Base-by-base conservation (phyloP, 305 asterid species). In the Salvia sclarea region DNA sequence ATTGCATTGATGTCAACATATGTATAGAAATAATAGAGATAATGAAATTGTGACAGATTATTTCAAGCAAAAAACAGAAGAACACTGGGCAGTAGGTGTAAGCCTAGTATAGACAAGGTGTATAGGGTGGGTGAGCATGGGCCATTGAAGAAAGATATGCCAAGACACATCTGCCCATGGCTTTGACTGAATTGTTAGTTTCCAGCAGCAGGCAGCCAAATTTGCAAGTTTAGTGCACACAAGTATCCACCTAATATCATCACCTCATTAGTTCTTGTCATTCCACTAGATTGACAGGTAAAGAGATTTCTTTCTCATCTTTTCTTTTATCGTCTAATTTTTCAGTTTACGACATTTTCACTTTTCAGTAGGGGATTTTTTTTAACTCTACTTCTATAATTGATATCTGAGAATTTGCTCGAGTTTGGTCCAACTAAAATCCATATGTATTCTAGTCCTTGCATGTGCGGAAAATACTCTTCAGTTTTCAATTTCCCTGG, bases 141-240 rank as follows among this genome's bases (percentile, higher is more conserved):
- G 28, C 25, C 30, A 57, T 30, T 57, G 44, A 10, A 52, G 59
- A 53, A 53, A 53, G 37, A 53, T 35, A 58, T 58, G 16, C 47
- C 13, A 17, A 17, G 8, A 17, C 45, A 58, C 28, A 28, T 33
- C 28, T 16, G 28, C 43, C 13, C 22, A 14, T 35, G 64, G 64
- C 28, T 58, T 17, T 10, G 10, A 33, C 58, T 33, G 35, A 33
- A 25, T 33, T 33, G 33, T 57, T 31, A 8, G 17, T 3, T 58
- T 58, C 14, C 64, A 17, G 64, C 47, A 59, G 49, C 31, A 59
- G 49, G 18, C 49, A 20, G 49, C 33, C 47, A 5, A 58, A 33
- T 33, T 17, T 57, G 45, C 28, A 31, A 9, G 16, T 57, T 57
- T 9, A 14, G 44, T 57, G 3, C 45, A 8, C 2, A 57, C 63